phyloP scores from a whole-genome alignment of 768 basidiomycete species.

The Russula sp. region DNA sequence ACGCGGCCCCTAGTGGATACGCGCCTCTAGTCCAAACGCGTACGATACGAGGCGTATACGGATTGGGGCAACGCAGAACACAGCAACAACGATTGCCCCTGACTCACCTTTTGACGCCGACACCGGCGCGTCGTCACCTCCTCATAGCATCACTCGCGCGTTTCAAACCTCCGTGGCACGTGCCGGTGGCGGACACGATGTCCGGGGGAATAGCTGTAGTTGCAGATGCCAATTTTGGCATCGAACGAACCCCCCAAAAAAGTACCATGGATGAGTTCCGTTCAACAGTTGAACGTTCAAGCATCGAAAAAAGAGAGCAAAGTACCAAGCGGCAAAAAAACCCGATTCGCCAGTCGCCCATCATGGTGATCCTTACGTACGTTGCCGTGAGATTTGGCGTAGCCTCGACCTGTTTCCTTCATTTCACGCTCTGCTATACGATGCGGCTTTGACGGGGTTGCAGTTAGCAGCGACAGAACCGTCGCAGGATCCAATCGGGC shows the following conservation, averaged over 20 bases:
- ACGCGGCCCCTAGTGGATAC: neutral
- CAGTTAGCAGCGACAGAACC: neutral
- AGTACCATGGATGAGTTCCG: neutral
- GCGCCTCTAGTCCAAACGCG: constrained; percentile 8
- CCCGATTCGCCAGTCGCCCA: neutral
- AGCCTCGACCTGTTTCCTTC: neutral
- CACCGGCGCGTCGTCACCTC: neutral
- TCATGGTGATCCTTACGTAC: neutral
- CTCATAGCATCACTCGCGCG: neutral
- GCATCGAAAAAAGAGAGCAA: neutral
- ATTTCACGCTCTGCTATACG: neutral
- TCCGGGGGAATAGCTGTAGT: neutral
- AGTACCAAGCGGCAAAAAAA: neutral
- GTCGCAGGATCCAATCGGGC: neutral
- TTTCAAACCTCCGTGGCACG: constrained; percentile 2
- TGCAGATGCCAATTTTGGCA: neutral
- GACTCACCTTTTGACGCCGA: neutral
- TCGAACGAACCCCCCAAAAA: neutral
- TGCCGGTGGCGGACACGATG: neutral
- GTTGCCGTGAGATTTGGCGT: neutral
- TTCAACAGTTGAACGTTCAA: neutral
- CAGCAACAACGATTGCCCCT: constrained; percentile 3
- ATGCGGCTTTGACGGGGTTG: neutral
- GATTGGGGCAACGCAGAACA: neutral
- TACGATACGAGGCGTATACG: constrained; percentile 4